Evolutionary conservation across 1,284 basidiomycete genomes (phyloP).

Genomic region (Earliella scabrosa): DNA sequence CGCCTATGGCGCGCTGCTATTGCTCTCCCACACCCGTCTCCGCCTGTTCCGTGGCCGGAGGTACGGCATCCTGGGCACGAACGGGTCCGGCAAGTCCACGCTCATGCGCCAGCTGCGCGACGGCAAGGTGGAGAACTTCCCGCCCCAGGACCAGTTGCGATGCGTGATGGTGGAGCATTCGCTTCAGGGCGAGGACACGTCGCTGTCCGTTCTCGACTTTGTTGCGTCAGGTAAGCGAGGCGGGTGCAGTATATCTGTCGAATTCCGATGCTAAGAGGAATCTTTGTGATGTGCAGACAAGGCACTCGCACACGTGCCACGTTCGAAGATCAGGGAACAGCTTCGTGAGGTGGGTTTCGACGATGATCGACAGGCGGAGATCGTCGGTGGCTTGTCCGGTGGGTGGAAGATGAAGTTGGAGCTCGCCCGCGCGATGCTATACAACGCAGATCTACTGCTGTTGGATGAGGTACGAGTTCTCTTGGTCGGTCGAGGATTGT

Average conservation of each 20-base stretch:
- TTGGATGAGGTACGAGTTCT: conserved; percentile 71
- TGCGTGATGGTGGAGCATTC: conserved; percentile 97
- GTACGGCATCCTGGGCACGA: conserved; percentile 95
- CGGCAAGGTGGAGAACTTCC: conserved; percentile 96
- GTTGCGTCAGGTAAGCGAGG: conserved; percentile 72
- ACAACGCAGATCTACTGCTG: conserved; percentile 92
- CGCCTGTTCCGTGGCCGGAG: conserved; percentile 89
- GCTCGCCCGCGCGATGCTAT: conserved; percentile 93
- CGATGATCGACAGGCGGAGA: conserved; percentile 82
- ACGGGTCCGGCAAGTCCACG: conserved; percentile 97
- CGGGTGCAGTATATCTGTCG: not conserved
- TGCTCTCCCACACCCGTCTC: conserved; percentile 94
- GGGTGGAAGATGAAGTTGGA: conserved; percentile 99
- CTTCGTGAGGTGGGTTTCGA: conserved; percentile 92
- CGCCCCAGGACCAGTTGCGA: conserved; percentile 84
- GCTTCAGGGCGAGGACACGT: conserved; percentile 90
- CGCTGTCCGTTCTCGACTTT: conserved; percentile 85
- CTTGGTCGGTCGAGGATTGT: not conserved
- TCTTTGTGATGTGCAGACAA: conserved; percentile 49
- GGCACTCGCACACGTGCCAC: conserved; percentile 59
- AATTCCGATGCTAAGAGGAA: not conserved
- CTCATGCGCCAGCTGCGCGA: conserved; percentile 95
- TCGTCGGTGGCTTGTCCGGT: conserved; percentile 92
- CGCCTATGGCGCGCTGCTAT: conserved; percentile 93
- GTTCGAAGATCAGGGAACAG: conserved; percentile 77